These are phyloP conservation scores for Rosa multiflora DNA, from an alignment of 306 rosid genomes.

Conservation along the genomic window DNA sequence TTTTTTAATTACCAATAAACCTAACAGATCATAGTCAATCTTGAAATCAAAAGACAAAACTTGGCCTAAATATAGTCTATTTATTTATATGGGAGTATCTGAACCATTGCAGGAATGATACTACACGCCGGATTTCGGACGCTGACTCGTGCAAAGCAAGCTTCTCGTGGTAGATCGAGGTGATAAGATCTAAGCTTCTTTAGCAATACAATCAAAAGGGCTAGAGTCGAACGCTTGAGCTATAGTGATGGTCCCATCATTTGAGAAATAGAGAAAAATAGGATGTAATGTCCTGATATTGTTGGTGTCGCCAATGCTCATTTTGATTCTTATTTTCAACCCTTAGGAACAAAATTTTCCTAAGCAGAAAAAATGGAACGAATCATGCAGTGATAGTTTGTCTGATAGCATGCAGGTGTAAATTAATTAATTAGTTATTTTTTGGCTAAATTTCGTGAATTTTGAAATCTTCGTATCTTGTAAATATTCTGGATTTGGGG, in stretches of 20 bases:
- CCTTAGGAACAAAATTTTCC: background rate
- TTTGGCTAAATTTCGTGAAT: background rate
- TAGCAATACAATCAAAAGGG: background rate
- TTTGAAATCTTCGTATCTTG: too few species aligned
- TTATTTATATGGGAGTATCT: conserved; percentile 8
- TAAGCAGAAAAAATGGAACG: too few species aligned
- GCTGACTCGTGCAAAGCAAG: conserved; percentile 62
- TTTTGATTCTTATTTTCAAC: background rate
- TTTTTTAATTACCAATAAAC: background rate
- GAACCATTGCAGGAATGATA: conserved; percentile 50
- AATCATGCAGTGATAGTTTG: too few species aligned
- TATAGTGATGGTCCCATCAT: background rate
- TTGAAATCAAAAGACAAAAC: background rate
- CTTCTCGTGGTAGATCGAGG: conserved; percentile 40
- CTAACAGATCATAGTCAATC: background rate
- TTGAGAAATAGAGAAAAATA: background rate
- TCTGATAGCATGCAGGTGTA: background rate
- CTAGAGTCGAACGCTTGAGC: background rate
- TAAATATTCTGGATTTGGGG: background rate
- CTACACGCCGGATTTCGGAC: conserved; percentile 86
- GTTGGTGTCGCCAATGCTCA: background rate
- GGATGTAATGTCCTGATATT: background rate
- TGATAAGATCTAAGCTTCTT: conserved; percentile 19
- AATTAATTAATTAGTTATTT: too few species aligned
- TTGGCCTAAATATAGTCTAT: background rate